phyloP scores from a whole-genome alignment of 441 rosid species.

The Gossypium schwendimanii region DNA sequence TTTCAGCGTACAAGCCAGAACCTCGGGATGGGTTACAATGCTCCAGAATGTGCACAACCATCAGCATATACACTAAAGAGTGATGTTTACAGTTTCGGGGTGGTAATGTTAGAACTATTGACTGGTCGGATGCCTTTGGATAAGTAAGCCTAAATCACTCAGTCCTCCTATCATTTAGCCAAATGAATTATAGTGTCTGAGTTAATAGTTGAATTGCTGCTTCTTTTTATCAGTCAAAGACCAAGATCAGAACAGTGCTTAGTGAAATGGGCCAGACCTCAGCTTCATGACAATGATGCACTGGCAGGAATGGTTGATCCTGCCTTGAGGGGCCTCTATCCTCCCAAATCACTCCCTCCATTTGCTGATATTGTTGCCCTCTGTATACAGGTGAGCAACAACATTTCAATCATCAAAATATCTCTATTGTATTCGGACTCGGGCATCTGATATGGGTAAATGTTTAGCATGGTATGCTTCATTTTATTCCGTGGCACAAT shows the following conservation, averaged over 20 bases:
- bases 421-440: background rate
- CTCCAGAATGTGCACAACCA: constrained; percentile 77
- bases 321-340: constrained; percentile 74
- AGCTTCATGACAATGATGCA: constrained; percentile 66
- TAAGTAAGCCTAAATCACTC: constrained; percentile 27
- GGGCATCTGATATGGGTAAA: background rate
- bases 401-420: background rate
- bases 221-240: constrained; percentile 34
- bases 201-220: background rate
- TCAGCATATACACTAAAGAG: constrained; percentile 75
- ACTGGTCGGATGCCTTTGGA: constrained; percentile 83
- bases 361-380: constrained; percentile 79
- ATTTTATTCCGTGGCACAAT: background rate
- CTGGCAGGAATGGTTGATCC: constrained; percentile 78
- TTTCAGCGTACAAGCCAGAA: constrained; percentile 75
- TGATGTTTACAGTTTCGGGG: constrained; percentile 87
- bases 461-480: background rate
- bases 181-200: background rate
- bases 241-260: constrained; percentile 72
- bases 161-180: background rate
- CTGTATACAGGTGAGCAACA: constrained; percentile 58
- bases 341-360: constrained; percentile 69
- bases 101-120: constrained; percentile 84
- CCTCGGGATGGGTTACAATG: constrained; percentile 84
- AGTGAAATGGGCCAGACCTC: constrained; percentile 82